Percentiles rank a stretch among this genome's conserved stretches.
phyloP scores from a whole-genome alignment of 495 filamentous ascomycete genomes.

The Hypoxylon perforatum region DNA sequence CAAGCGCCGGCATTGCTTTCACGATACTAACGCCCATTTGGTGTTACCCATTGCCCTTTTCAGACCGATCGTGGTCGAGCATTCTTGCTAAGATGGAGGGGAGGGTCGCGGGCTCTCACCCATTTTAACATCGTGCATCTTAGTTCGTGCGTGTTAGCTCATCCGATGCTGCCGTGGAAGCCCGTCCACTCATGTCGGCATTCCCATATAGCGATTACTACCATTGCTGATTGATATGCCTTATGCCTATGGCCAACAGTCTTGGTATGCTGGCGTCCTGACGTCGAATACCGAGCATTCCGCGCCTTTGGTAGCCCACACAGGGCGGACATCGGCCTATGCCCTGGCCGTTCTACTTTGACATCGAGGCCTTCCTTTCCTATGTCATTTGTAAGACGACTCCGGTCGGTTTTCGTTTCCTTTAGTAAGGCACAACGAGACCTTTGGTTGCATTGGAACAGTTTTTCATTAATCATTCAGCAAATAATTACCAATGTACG shows the following conservation, averaged over 20 bases:
- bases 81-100: conserved; percentile 16
- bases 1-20: conserved; percentile 40
- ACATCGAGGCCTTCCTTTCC: conserved; percentile 1
- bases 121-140: conserved; percentile 16
- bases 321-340: conserved; percentile 15
- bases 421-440: neutral
- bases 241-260: neutral
- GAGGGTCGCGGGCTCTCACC: conserved; percentile 21
- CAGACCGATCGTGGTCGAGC: conserved; percentile 38
- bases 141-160: conserved; percentile 32
- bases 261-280: conserved; percentile 10
- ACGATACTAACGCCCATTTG: conserved; percentile 32
- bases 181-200: conserved; percentile 21
- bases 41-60: conserved; percentile 24
- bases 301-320: conserved; percentile 22
- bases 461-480: neutral
- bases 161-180: conserved; percentile 41
- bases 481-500: conserved; percentile 5
- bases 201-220: neutral
- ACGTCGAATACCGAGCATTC: conserved; percentile 28
- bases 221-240: conserved; percentile 13
- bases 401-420: neutral
- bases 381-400: conserved; percentile 21
- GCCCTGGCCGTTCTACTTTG: conserved; percentile 3
- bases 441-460: neutral